Evolutionary conservation across 148 eudicot genomes (phyloP).

Genomic region (Persicaria tinctoria): DNA sequence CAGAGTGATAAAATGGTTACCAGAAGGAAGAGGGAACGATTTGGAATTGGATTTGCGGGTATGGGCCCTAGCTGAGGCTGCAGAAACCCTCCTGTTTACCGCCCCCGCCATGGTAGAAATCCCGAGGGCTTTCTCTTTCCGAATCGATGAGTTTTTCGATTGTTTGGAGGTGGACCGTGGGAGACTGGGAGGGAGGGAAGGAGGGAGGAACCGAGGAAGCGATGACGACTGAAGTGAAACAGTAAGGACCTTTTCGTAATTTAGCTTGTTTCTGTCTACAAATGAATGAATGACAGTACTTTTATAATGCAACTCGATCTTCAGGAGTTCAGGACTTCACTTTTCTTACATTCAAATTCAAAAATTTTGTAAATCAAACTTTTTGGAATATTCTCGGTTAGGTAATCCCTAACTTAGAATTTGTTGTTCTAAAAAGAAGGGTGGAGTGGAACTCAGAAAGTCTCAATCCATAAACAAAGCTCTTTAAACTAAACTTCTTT

Average conservation of each 20-base stretch:
- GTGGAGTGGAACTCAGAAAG: too few species aligned
- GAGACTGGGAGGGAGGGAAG: background rate
- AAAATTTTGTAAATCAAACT: too few species aligned
- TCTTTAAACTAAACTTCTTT: too few species aligned
- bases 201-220: background rate
- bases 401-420: too few species aligned
- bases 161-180: background rate
- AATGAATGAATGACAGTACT: too few species aligned
- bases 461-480: too few species aligned
- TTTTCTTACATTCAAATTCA: too few species aligned
- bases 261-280: too few species aligned
- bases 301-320: too few species aligned
- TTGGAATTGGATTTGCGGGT: slow-evolving; percentile 26
- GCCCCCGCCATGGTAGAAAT: slow-evolving; percentile 18
- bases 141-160: background rate
- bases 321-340: too few species aligned
- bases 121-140: background rate
- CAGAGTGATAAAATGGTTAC: background rate
- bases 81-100: slow-evolving; percentile 20
- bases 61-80: slow-evolving; percentile 32
- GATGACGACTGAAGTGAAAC: background rate
- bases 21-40: slow-evolving; percentile 17
- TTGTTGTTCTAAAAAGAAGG: too few species aligned
- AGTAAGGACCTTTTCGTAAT: background rate
- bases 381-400: too few species aligned